A percentile compares a stretch with the other conserved stretches of the same genome.
phyloP scores from a whole-genome alignment of 2,329 filamentous ascomycete genomes.

The Cadophora sp. region DNA sequence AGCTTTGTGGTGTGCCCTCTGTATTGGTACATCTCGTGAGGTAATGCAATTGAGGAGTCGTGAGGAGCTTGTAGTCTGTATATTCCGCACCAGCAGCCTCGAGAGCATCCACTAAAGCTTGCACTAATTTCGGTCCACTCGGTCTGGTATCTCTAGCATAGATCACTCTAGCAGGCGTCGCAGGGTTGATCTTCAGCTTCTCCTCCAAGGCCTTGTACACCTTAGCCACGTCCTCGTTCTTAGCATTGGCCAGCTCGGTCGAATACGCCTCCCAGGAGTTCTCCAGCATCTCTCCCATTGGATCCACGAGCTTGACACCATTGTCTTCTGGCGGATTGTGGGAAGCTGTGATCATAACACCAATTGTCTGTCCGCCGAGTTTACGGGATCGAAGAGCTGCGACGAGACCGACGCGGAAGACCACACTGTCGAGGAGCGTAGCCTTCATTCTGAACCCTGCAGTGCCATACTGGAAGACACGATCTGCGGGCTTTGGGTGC shows the following conservation, averaged over 20 bases:
- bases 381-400: slow-evolving; percentile 89
- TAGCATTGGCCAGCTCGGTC: slow-evolving; percentile 86
- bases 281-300: slow-evolving; percentile 97
- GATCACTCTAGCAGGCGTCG: slow-evolving; percentile 77
- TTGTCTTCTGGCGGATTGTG: slow-evolving; percentile 92
- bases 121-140: slow-evolving; percentile 83
- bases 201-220: slow-evolving; percentile 79
- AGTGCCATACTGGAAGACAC: slow-evolving; percentile 69
- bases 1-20: slow-evolving; percentile 82
- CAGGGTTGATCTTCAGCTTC: slow-evolving; percentile 77
- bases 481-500: slow-evolving; percentile 63
- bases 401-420: slow-evolving; percentile 90
- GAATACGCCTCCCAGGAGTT: slow-evolving; percentile 92
- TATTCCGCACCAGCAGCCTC: slow-evolving; percentile 76
- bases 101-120: slow-evolving; percentile 80
- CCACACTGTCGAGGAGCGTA: slow-evolving; percentile 86
- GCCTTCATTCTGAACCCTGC: slow-evolving; percentile 74
- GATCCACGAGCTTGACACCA: slow-evolving; percentile 94
- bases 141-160: slow-evolving; percentile 93
- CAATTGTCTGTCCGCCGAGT: slow-evolving; percentile 88
- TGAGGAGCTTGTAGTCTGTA: slow-evolving; percentile 88
- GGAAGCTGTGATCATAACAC: slow-evolving; percentile 94
- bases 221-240: slow-evolving; percentile 76
- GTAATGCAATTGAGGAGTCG: slow-evolving; percentile 98
- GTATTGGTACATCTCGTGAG: slow-evolving; percentile 95